A percentile compares a stretch with the other conserved stretches of the same genome.
Evolutionary conservation across 306 rosid species (phyloP).

Genomic region (Fragaria vesca): DNA sequence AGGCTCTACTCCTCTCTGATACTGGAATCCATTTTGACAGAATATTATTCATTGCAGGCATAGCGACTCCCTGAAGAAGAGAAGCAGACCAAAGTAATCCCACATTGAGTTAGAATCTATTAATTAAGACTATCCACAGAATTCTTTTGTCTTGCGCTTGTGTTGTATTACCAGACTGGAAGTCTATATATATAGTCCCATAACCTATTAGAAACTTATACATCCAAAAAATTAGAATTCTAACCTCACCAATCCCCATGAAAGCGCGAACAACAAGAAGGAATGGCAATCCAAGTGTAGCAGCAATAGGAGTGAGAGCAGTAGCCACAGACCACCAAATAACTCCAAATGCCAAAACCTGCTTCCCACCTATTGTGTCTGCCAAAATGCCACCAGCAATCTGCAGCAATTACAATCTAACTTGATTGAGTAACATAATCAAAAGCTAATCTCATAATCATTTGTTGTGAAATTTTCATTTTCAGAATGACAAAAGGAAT

Average conservation of each 20-base stretch:
- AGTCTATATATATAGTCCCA: not conserved
- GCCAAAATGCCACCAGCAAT: slow-evolving; percentile 99
- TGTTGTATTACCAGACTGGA: not conserved
- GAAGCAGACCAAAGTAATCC: slow-evolving; percentile 29
- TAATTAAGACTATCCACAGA: not conserved
- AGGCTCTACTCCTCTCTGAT: slow-evolving; percentile 92
- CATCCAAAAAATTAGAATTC: slow-evolving; percentile 25
- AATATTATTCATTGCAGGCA: slow-evolving; percentile 99
- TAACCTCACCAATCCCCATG: slow-evolving; percentile 98
- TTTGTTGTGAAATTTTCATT: not conserved
- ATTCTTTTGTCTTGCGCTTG: not conserved
- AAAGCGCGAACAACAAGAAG: slow-evolving; percentile 82
- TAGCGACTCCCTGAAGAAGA: slow-evolving; percentile 83
- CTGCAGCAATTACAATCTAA: slow-evolving; percentile 42
- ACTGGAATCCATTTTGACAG: slow-evolving; percentile 98
- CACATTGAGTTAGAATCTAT: not conserved
- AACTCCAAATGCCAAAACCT: slow-evolving; percentile 86
- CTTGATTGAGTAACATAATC: not conserved
- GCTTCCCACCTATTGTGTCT: slow-evolving; percentile 92
- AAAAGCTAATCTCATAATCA: not conserved
- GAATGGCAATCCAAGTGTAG: slow-evolving; percentile 89
- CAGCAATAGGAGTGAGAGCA: slow-evolving; percentile 84
- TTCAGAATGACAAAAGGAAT: not conserved
- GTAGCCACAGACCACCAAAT: slow-evolving; percentile 98
- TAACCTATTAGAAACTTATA: not conserved